Conservation (phyloP, 2,329 filamentous ascomycete species). For the Leptoxyphium fumago region DNA sequence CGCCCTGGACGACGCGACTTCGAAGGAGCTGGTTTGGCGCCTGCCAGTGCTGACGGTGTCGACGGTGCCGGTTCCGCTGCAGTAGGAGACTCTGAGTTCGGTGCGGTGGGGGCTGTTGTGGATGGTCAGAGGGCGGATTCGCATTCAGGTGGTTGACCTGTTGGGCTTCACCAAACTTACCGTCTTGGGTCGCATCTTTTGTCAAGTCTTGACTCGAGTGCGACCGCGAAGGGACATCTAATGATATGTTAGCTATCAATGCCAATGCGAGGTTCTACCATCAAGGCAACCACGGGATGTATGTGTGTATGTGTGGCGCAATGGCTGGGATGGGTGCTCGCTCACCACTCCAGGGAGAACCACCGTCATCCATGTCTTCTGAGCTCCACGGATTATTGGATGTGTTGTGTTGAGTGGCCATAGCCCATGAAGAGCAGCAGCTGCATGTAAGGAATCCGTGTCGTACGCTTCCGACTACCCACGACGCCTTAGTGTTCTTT, state of each 20-base stretch:
- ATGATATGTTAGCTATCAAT: conserved; percentile 1
- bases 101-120: no score
- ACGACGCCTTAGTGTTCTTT: no score
- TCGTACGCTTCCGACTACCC: no score
- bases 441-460: background rate
- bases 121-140: no score
- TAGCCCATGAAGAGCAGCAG: background rate
- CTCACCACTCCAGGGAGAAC: conserved; percentile 20
- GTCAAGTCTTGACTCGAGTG: conserved; percentile 26
- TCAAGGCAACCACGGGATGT: no score
- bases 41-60: conserved; percentile 9
- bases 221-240: conserved; percentile 34
- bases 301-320: background rate
- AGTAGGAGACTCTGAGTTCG: no score
- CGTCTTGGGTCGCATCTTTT: conserved; percentile 21
- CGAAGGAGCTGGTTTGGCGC: conserved; percentile 14
- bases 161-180: conserved; percentile 5
- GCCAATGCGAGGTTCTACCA: background rate
- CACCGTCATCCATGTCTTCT: conserved; percentile 18
- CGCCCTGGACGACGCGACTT: conserved; percentile 39
- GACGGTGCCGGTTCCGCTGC: no score
- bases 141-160: no score
- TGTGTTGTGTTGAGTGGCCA: background rate
- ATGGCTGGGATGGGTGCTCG: background rate
- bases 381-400: conserved; percentile 8